Evolutionary conservation across 139 green algal species (phyloP), one percentile per base, ranked within the genome.

Genomic region (Chlamydomonas sp.): DNA sequence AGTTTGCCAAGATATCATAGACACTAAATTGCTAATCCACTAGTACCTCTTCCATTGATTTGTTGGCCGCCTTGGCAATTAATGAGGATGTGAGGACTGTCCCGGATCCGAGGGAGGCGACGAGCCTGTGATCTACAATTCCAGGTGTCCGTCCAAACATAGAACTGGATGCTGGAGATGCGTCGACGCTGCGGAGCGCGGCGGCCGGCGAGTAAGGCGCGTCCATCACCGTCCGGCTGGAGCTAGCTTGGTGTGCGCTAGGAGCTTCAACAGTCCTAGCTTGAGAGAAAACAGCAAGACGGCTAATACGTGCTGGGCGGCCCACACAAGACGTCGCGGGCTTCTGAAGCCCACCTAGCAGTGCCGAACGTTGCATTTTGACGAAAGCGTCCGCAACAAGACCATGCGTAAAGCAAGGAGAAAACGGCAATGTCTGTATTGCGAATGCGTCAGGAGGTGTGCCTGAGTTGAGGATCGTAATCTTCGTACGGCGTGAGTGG

Each of bases 61-160:
- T 81, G 72, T 91, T 91, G 18, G 84, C 84, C 8, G 89, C 91
- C 73, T 88, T 79, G 59, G 91, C 91, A 60, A 94, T 94, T 14
- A 90, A 59, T 31, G 73, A 84, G 7, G 89, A 89, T 9, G 91
- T 92, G 1, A 94, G 81, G 14, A 90, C 72, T 2, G 59, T 58
- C 0, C 77, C 66, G 10, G 85, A 63, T 20, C 80, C 69, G 6
- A 79, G 12, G 1, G 82, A 86, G 1, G 82, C 82, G 2, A 79
- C 82, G 18, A 72, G 2, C 60, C 82, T 60, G 68, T 86, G 82
- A 74, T 86, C 82, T 15, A 12, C 10, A 20, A 86, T 61, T 3
- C 68, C 82, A 8, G 82, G 4, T 3, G n/a, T 18, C 10, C 82
- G 5, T 2, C 82, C 82, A 63, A 86, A 86, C 69, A 86, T 86